Percentiles rank a stretch among this genome's conserved stretches.
These are phyloP conservation scores for Pulveroboletus sp. DNA, from an alignment of 768 basidiomycete species.

Conservation along the genomic window DNA sequence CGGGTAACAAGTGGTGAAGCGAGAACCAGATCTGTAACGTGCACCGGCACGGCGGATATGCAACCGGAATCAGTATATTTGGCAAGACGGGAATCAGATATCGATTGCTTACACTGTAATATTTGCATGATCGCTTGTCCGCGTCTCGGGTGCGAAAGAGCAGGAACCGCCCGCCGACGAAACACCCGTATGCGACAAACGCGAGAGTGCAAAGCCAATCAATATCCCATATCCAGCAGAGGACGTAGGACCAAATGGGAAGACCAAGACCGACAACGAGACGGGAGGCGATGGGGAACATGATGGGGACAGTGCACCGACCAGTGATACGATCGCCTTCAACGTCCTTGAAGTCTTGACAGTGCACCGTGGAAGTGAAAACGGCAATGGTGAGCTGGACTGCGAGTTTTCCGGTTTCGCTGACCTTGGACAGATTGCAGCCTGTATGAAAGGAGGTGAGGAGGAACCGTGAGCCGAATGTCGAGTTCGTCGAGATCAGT, in stretches of 20 bases:
- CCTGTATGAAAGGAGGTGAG: slow-evolving; percentile 11
- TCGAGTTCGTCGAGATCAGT: neutral
- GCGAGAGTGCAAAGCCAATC: slow-evolving; percentile 21
- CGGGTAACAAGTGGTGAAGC: slow-evolving; percentile 33
- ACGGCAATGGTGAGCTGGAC: slow-evolving; percentile 36
- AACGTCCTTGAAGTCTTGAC: slow-evolving; percentile 46
- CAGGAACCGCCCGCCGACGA: slow-evolving; percentile 35
- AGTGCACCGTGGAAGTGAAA: slow-evolving; percentile 44
- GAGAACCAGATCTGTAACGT: slow-evolving; percentile 32
- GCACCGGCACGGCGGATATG: neutral
- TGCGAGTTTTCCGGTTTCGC: slow-evolving; percentile 29
- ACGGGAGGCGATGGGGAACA: slow-evolving; percentile 37
- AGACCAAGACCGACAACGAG: slow-evolving; percentile 33
- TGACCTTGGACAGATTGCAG: slow-evolving; percentile 21
- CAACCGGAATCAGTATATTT: neutral
- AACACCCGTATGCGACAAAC: slow-evolving; percentile 32
- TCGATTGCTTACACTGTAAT: slow-evolving; percentile 32
- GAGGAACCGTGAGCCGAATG: neutral
- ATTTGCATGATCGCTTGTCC: slow-evolving; percentile 36
- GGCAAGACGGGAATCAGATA: neutral
- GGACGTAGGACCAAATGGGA: slow-evolving; percentile 35
- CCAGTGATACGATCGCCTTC: slow-evolving; percentile 40
- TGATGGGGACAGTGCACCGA: slow-evolving; percentile 43
- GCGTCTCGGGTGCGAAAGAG: slow-evolving; percentile 23
- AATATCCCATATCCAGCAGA: slow-evolving; percentile 36